Conservation (phyloP, 768 basidiomycete genomes). For the Favolaschia claudopus region DNA sequence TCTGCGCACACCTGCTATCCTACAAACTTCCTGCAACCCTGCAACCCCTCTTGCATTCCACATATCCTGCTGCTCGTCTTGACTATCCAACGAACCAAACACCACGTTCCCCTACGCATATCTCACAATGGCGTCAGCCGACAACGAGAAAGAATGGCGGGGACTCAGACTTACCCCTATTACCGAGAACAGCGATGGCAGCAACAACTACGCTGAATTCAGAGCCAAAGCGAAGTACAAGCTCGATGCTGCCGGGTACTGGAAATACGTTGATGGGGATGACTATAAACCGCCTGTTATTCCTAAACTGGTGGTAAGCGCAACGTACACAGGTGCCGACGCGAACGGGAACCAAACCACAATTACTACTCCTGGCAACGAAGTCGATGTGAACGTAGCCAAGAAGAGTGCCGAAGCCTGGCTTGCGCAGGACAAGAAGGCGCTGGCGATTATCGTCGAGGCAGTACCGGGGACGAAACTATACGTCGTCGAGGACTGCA, state of each 20-base stretch:
- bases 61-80: background rate
- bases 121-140: background rate
- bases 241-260: slow-evolving; percentile 15
- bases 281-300: slow-evolving; percentile 19
- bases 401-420: slow-evolving; percentile 16
- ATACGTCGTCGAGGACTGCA: slow-evolving; percentile 17
- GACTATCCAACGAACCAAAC: background rate
- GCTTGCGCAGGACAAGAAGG: slow-evolving; percentile 20
- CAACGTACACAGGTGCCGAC: slow-evolving; percentile 11
- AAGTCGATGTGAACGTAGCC: background rate
- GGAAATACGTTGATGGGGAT: slow-evolving; percentile 10
- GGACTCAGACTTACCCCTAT: slow-evolving; percentile 17
- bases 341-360: background rate
- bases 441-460: slow-evolving; percentile 17
- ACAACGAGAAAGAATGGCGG: slow-evolving; percentile 14
- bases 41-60: background rate
- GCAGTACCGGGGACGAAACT: slow-evolving; percentile 14
- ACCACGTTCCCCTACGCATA: background rate
- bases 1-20: background rate
- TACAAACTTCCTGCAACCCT: background rate
- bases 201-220: slow-evolving; percentile 18
- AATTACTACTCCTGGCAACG: slow-evolving; percentile 18
- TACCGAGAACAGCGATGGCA: background rate
- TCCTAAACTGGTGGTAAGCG: slow-evolving; percentile 9
- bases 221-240: slow-evolving; percentile 14